Evolutionary conservation across 2,329 filamentous ascomycete species (phyloP), one percentile per base, ranked within the genome.

Genomic region (Epichloe gansuensis): DNA sequence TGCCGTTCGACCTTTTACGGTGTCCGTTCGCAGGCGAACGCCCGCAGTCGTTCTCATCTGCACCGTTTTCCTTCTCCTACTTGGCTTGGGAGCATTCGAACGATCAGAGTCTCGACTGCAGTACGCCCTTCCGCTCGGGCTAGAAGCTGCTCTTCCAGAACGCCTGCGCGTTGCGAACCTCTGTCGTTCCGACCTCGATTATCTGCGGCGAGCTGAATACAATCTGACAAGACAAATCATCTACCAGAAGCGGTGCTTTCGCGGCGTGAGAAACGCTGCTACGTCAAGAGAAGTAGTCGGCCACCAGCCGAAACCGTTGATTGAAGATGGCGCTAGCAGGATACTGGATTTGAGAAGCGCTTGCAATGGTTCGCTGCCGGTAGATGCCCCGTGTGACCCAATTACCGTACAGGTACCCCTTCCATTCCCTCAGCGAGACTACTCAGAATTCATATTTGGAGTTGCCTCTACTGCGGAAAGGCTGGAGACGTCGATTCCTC

Each of bases 381-480:
- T 13, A 6, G 51, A 53, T 7, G 35, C 36, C 21, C 44, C 51
- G 1, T 68, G 72, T 56, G 68, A 76, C 12, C 68, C 73, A 2
- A 63, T 82, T 17, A 59, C 65, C 0, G 60, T 82, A 6, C 59
- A 67, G 3, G 75, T 81, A 0, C 71, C 76, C 0, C 57, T 58
- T 0, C 68, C 72, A 1, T 72, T 71, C 48, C 70, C 73, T 0
- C 59, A 61, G 34, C 58, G 64, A 34, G 68, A 68, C 8, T 76
- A 77, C 55, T 65, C 69, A 0, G 71, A 80, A 49, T 69, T 81
- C 44, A 63, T 78, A 52, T 82, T 83, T 54, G 79, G 77, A 51
- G 71, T 82, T 4, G 76, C 78, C 0, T 80, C 78, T 23, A 73
- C 68, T 7, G 67, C 74, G 35, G 67, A 70, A 27, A 71, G 79